A percentile compares a stretch with the other conserved stretches of the same genome.
phyloP scores from a whole-genome alignment of 148 eudicot genomes.

The Cornus suecica region DNA sequence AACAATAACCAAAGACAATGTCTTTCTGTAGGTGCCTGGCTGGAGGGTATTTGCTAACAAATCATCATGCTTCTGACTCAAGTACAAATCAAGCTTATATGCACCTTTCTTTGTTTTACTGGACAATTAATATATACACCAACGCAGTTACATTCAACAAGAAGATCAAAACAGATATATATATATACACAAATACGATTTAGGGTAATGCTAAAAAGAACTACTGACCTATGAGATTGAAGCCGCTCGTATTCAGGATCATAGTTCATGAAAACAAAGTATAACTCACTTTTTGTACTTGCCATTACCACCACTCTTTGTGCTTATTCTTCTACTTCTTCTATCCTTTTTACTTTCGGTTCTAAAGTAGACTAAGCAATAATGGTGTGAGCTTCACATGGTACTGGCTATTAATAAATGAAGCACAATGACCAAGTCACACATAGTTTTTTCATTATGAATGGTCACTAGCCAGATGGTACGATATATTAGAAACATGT shows the following conservation, averaged over 20 bases:
- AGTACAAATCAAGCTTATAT: constrained; percentile 63
- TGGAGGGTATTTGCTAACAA: constrained; percentile 50
- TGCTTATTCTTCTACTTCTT: constrained; percentile 3
- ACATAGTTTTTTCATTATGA: too few species aligned
- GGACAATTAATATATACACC: neutral
- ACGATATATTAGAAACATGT: too few species aligned
- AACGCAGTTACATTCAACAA: neutral
- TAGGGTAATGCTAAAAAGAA: neutral
- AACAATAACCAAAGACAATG: constrained; percentile 72
- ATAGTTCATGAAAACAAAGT: constrained; percentile 79
- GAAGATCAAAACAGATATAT: neutral
- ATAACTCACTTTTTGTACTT: constrained; percentile 36
- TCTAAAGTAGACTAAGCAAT: neutral
- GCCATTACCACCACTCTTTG: constrained; percentile 29
- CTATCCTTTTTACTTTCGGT: neutral
- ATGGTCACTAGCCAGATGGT: too few species aligned
- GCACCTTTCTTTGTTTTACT: constrained; percentile 62
- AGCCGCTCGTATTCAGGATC: constrained; percentile 90
- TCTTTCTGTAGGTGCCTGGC: constrained; percentile 61
- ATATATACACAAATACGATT: neutral
- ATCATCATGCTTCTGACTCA: constrained; percentile 77
- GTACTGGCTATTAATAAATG: constrained; percentile 20
- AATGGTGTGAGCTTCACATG: constrained; percentile 20
- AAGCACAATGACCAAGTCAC: too few species aligned
- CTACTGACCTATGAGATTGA: constrained; percentile 49